These are phyloP conservation scores for Diaporthe citri DNA, from an alignment of 2,329 filamentous ascomycete species.

Conservation along the genomic window DNA sequence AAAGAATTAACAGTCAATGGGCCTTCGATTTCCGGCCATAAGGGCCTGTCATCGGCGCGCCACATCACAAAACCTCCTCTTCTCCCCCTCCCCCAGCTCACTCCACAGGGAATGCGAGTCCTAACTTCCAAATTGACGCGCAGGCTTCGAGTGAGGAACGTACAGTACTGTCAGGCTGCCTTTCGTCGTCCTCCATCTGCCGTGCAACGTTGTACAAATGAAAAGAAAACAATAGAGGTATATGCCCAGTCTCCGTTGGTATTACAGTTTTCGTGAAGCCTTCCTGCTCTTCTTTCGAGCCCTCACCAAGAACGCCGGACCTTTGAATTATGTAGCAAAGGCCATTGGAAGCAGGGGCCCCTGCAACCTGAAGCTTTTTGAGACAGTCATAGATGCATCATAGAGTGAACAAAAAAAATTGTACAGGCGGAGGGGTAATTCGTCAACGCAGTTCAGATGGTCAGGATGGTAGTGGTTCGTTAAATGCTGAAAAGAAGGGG, in stretches of 20 bases:
- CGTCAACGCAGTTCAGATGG: slow-evolving; percentile 11
- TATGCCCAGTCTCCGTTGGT: slow-evolving; percentile 36
- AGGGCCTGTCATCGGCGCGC: slow-evolving; percentile 5
- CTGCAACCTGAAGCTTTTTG: slow-evolving; percentile 25
- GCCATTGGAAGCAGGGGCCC: slow-evolving; percentile 17
- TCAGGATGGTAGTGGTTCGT: slow-evolving; percentile 1
- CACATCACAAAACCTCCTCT: background rate
- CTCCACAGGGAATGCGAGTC: background rate
- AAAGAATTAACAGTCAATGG: slow-evolving; percentile 15
- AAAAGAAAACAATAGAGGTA: slow-evolving; percentile 34
- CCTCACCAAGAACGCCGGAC: slow-evolving; percentile 36
- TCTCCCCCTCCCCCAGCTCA: background rate
- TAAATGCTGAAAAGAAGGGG: slow-evolving; percentile 25
- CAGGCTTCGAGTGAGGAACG: background rate
- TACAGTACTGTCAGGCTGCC: background rate
- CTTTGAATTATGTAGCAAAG: slow-evolving; percentile 26
- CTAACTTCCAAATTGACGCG: background rate
- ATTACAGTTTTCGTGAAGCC: slow-evolving; percentile 37
- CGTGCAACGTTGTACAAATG: background rate
- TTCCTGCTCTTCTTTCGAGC: slow-evolving; percentile 24
- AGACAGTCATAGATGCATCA: slow-evolving; percentile 38
- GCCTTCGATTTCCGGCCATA: slow-evolving; percentile 23
- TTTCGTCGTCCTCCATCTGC: background rate
- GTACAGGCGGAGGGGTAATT: slow-evolving; percentile 4
- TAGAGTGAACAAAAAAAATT: slow-evolving; percentile 24